A percentile compares a stretch with the other conserved stretches of the same genome.
Evolutionary conservation across 1,139 yeast species (phyloP).

Genomic region (Nakaseomyces kungkrabaensis): DNA sequence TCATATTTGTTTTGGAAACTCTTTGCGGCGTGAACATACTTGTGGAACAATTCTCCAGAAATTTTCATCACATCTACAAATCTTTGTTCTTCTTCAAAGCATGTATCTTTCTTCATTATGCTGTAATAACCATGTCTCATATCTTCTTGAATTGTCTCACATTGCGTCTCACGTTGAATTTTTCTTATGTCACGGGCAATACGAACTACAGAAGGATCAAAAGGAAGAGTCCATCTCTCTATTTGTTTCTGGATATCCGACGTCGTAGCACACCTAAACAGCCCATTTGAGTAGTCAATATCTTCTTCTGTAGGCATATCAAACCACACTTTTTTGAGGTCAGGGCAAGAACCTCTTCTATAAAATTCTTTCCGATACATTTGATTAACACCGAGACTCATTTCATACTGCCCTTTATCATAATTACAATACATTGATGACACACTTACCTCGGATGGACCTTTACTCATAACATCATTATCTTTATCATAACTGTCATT

Average conservation of each 20-base stretch:
- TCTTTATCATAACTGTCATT: slow-evolving; percentile 7
- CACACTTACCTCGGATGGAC: slow-evolving; percentile 14
- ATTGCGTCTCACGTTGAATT: slow-evolving; percentile 6
- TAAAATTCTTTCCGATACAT: slow-evolving; percentile 17
- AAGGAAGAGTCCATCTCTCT: slow-evolving; percentile 29
- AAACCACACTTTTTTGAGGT: slow-evolving; percentile 8
- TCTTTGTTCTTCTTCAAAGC: slow-evolving; percentile 7
- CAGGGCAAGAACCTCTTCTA: slow-evolving; percentile 20
- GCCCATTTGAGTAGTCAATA: background rate
- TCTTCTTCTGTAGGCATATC: background rate
- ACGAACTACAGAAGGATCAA: slow-evolving; percentile 26
- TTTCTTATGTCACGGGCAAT: slow-evolving; percentile 25
- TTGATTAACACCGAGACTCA: slow-evolving; percentile 14
- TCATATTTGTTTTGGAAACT: slow-evolving; percentile 32
- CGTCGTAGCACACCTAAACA: slow-evolving; percentile 32
- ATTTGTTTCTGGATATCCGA: slow-evolving; percentile 37
- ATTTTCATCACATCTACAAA: slow-evolving; percentile 10
- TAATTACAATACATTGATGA: slow-evolving; percentile 25
- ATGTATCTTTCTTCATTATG: slow-evolving; percentile 5
- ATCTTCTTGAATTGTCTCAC: slow-evolving; percentile 7
- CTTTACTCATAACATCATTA: slow-evolving; percentile 7
- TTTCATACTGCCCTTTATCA: slow-evolving; percentile 15
- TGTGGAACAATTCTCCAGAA: slow-evolving; percentile 14
- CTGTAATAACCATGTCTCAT: slow-evolving; percentile 9
- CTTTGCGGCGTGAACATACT: slow-evolving; percentile 30